Evolutionary conservation across 495 filamentous ascomycete genomes (phyloP).

Genomic region (Articulospora tetracladia): DNA sequence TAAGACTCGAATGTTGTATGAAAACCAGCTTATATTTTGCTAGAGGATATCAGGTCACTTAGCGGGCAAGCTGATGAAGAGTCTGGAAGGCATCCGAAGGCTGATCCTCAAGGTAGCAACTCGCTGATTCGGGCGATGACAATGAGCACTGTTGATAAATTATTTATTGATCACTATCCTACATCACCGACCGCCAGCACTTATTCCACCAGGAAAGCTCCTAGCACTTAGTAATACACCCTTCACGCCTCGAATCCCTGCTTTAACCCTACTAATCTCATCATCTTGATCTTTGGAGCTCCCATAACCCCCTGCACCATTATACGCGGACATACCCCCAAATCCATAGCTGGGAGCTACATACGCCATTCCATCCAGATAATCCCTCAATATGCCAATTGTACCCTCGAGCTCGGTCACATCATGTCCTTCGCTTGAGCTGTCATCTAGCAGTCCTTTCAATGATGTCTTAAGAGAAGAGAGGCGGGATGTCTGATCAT

Average conservation of each 20-base stretch:
- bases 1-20: too few species aligned
- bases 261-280: constrained; percentile 70
- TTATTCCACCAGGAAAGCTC: constrained; percentile 45
- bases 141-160: too few species aligned
- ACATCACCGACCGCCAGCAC: constrained; percentile 30
- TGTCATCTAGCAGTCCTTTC: constrained; percentile 46
- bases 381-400: constrained; percentile 27
- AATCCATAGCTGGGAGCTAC: constrained; percentile 16
- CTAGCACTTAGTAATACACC: constrained; percentile 81
- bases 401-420: constrained; percentile 29
- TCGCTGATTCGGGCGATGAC: too few species aligned
- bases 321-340: constrained; percentile 19
- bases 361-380: constrained; percentile 40
- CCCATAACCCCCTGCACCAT: constrained; percentile 36
- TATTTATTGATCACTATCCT: not conserved
- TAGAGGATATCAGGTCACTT: too few species aligned
- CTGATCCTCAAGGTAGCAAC: too few species aligned
- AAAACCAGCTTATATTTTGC: too few species aligned
- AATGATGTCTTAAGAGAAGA: constrained; percentile 49
- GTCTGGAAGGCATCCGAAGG: too few species aligned
- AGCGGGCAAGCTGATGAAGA: too few species aligned
- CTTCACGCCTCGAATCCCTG: constrained; percentile 89
- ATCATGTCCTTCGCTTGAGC: constrained; percentile 31
- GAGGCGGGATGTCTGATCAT: constrained; percentile 36
- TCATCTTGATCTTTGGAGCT: constrained; percentile 60